phyloP scores from a whole-genome alignment of 1,284 basidiomycete species.

The Flammula alnicola region DNA sequence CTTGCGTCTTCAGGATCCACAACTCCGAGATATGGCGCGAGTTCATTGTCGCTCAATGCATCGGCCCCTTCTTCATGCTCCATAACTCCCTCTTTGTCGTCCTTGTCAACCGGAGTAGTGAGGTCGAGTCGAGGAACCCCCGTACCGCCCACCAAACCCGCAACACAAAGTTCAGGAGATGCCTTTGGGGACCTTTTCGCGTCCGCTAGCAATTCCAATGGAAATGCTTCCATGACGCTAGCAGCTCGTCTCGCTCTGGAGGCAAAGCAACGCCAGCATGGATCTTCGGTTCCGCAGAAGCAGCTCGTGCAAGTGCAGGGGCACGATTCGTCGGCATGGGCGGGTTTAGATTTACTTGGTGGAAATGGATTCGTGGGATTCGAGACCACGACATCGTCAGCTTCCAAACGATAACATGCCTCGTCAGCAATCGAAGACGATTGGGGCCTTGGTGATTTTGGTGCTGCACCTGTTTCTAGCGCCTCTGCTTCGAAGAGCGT shows the following conservation, averaged over 20 bases:
- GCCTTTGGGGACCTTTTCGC: conserved; percentile 72
- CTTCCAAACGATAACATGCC: conserved; percentile 31
- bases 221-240: conserved; percentile 30
- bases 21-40: conserved; percentile 4
- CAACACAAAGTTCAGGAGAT: conserved; percentile 46
- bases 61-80: conserved; percentile 28
- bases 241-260: conserved; percentile 42
- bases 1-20: conserved; percentile 30
- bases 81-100: conserved; percentile 3
- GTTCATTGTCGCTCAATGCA: conserved; percentile 15
- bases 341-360: conserved; percentile 59
- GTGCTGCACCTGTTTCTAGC: no score
- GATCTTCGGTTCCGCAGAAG: not conserved
- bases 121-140: no score
- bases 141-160: not conserved
- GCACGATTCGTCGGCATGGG: conserved; percentile 43
- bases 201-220: conserved; percentile 4
- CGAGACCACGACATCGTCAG: not conserved
- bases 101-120: no score
- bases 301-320: not conserved
- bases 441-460: conserved; percentile 57
- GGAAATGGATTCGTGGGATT: conserved; percentile 12
- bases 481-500: no score
- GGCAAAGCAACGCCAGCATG: conserved; percentile 17
- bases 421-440: no score